phyloP scores from a whole-genome alignment of 139 green algal genomes.

The Coelastrella sp. region DNA sequence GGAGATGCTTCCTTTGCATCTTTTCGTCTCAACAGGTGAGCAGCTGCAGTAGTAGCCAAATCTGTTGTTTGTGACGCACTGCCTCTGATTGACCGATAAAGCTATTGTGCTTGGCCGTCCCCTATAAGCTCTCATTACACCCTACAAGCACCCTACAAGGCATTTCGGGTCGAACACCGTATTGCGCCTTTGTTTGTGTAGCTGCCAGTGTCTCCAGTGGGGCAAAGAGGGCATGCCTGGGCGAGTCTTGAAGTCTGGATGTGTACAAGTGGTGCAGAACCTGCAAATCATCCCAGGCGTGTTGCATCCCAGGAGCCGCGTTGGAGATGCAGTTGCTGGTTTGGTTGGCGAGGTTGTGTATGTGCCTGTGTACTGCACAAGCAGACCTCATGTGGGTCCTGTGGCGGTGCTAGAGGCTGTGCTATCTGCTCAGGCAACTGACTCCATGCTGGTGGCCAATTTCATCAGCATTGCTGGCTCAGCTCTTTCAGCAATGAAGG shows the following conservation, averaged over 20 bases:
- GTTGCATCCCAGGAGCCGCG: constrained; percentile 57
- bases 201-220: constrained; percentile 48
- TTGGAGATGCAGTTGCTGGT: constrained; percentile 49
- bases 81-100: neutral
- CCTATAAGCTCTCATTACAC: no score
- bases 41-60: neutral
- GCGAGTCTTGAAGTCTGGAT: constrained; percentile 53
- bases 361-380: constrained; percentile 57
- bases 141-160: no score
- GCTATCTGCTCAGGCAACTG: constrained; percentile 46
- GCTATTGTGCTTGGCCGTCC: no score
- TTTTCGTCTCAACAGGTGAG: constrained; percentile 49
- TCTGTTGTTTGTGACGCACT: no score
- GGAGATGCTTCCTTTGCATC: constrained; percentile 45
- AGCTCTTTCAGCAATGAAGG: constrained; percentile 47
- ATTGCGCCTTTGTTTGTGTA: constrained; percentile 3
- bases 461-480: constrained; percentile 56
- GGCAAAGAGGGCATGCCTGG: constrained; percentile 63
- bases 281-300: constrained; percentile 56
- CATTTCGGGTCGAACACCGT: neutral
- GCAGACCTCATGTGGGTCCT: constrained; percentile 42
- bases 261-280: constrained; percentile 66
- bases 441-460: constrained; percentile 59
- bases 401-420: constrained; percentile 64
- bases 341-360: constrained; percentile 60